Conservation (phyloP, 1,139 yeast genomes). For the Candida anutae region DNA sequence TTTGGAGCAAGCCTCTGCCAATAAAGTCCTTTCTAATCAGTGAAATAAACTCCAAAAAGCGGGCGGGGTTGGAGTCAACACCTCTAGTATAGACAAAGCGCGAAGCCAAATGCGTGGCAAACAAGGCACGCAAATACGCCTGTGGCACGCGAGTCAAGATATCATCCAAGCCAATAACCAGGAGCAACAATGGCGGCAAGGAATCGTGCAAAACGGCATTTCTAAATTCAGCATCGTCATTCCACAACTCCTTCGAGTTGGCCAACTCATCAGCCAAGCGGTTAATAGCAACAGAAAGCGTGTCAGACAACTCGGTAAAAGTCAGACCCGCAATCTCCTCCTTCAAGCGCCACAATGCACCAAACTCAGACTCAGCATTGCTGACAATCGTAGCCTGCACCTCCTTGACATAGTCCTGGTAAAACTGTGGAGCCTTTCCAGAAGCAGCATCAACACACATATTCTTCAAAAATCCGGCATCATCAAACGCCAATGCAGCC, state of each 20-base stretch:
- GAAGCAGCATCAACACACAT: slow-evolving; percentile 62
- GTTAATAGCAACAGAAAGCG: slow-evolving; percentile 78
- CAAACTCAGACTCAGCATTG: slow-evolving; percentile 82
- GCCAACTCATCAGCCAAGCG: slow-evolving; percentile 85
- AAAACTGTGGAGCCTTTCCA: slow-evolving; percentile 60
- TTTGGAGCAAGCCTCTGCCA: slow-evolving; percentile 20
- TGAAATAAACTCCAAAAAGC: slow-evolving; percentile 66
- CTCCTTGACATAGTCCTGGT: slow-evolving; percentile 71
- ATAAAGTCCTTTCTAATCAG: slow-evolving; percentile 34
- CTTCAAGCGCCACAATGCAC: slow-evolving; percentile 77
- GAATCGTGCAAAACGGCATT: slow-evolving; percentile 70
- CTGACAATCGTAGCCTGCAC: slow-evolving; percentile 69
- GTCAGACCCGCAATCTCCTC: slow-evolving; percentile 53
- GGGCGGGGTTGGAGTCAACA: slow-evolving; percentile 74
- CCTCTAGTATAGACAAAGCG: slow-evolving; percentile 86
- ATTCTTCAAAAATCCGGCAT: slow-evolving; percentile 63
- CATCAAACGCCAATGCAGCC: slow-evolving; percentile 89
- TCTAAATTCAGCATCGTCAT: slow-evolving; percentile 68
- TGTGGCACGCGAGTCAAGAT: slow-evolving; percentile 78
- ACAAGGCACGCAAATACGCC: slow-evolving; percentile 79
- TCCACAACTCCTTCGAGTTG: slow-evolving; percentile 77
- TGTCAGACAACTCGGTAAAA: slow-evolving; percentile 75
- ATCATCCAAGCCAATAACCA: slow-evolving; percentile 67
- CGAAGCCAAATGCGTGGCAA: slow-evolving; percentile 87
- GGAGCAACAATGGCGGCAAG: slow-evolving; percentile 66